Conservation (phyloP, 2,329 filamentous ascomycete species). For the Rutstroemia sp. region DNA sequence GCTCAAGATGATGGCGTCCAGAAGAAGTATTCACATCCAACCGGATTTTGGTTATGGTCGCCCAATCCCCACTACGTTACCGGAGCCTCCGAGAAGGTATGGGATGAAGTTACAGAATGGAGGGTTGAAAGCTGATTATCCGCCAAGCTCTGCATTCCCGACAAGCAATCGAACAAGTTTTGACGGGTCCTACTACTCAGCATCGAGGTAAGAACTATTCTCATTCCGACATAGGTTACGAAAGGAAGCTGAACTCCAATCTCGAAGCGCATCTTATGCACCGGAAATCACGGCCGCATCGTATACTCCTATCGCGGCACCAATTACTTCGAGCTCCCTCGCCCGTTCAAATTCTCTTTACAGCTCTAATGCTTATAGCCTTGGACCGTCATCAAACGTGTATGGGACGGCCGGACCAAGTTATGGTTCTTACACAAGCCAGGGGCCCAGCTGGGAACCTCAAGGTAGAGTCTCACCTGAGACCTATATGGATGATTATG, state of each 20-base stretch:
- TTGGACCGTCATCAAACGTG: constrained; percentile 21
- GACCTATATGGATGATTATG: constrained; percentile 32
- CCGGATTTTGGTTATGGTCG: constrained; percentile 27
- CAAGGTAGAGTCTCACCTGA: constrained; percentile 29
- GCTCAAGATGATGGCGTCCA: constrained; percentile 26
- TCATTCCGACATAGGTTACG: constrained; percentile 3
- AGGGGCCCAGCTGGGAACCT: constrained; percentile 26
- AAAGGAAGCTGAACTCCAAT: constrained; percentile 23
- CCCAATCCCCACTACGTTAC: constrained; percentile 18
- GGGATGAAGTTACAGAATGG: constrained; percentile 11
- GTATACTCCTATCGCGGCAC: constrained; percentile 24
- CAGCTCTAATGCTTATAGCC: constrained; percentile 24
- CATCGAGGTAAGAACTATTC: constrained; percentile 26
- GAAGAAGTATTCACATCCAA: constrained; percentile 28
- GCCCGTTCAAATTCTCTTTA: constrained; percentile 26
- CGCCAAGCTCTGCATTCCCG: constrained; percentile 22
- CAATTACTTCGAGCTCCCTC: constrained; percentile 14
- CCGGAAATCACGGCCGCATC: constrained; percentile 19
- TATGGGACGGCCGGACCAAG: constrained; percentile 27
- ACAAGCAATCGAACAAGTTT: constrained; percentile 21
- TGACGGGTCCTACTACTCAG: constrained; percentile 26
- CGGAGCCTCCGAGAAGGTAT: constrained; percentile 29
- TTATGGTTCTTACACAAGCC: constrained; percentile 25
- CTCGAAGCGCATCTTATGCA: constrained; percentile 25
- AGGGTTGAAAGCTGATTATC: constrained; percentile 21